Conservation (phyloP, 768 basidiomycete genomes). For the Mycena crocata region DNA sequence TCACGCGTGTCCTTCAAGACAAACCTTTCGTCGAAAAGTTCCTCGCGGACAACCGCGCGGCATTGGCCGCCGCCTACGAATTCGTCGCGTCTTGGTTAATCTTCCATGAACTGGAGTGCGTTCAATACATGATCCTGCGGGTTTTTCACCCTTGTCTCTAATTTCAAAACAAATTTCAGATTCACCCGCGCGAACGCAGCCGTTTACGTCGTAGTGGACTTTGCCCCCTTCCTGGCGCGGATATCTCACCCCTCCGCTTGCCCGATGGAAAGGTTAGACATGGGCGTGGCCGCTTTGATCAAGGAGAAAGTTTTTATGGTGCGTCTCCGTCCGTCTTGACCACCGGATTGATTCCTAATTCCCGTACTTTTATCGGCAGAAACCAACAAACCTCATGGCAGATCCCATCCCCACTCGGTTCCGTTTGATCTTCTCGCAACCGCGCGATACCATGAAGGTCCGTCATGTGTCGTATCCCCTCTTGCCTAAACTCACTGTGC, state of each 20-base stretch:
- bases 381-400: constrained; percentile 21
- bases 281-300: constrained; percentile 25
- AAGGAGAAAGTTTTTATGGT: constrained; percentile 28
- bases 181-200: constrained; percentile 32
- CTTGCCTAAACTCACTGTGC: too few species aligned
- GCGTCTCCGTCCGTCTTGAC: neutral
- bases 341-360: neutral
- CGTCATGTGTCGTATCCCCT: neutral
- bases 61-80: constrained; percentile 38
- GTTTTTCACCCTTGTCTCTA: neutral
- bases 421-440: constrained; percentile 29
- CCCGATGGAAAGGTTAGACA: constrained; percentile 20
- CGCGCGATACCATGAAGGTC: constrained; percentile 18
- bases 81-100: constrained; percentile 38
- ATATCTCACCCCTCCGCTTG: neutral
- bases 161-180: neutral
- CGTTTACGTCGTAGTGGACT: constrained; percentile 30
- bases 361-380: constrained; percentile 7
- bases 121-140: neutral
- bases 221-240: constrained; percentile 31
- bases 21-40: constrained; percentile 33
- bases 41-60: constrained; percentile 32
- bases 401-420: constrained; percentile 32
- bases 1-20: constrained; percentile 40
- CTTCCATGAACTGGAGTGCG: constrained; percentile 33